A percentile compares a stretch with the other conserved stretches of the same genome.
Evolutionary conservation across 805 yeast species (phyloP).

Genomic region (Ogataea ramenticola): DNA sequence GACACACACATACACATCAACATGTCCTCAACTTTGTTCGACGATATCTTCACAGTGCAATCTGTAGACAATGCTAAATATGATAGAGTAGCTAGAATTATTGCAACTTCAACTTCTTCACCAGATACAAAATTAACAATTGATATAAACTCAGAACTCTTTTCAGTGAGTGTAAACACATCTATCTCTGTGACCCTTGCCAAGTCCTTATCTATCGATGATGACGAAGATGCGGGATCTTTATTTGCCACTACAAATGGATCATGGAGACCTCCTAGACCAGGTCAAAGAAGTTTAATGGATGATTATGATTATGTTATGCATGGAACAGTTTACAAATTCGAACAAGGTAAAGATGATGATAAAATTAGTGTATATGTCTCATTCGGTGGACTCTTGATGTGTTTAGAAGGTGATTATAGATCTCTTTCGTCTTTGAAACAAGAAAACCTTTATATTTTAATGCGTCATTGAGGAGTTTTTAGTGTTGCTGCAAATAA

Average conservation of each 20-base stretch:
- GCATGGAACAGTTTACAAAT: conserved; percentile 96
- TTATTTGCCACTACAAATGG: conserved; percentile 42
- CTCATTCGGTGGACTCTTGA: conserved; percentile 90
- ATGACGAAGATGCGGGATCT: conserved; percentile 36
- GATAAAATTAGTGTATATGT: conserved; percentile 81
- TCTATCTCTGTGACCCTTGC: conserved; percentile 83
- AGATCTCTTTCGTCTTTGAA: conserved; percentile 81
- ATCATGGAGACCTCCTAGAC: conserved; percentile 79
- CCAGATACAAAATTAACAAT: conserved; percentile 74
- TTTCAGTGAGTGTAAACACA: conserved; percentile 73
- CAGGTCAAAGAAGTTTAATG: conserved; percentile 79
- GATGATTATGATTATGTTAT: conserved; percentile 97
- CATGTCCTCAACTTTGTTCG: conserved; percentile 77
- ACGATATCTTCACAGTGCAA: conserved; percentile 83
- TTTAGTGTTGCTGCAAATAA: too few species aligned
- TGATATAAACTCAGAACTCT: conserved; percentile 86
- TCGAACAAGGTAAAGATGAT: conserved; percentile 70
- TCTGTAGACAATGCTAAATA: conserved; percentile 84
- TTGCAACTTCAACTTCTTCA: conserved; percentile 80
- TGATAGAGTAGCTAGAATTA: conserved; percentile 84
- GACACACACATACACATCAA: neutral
- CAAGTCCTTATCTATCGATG: conserved; percentile 55
- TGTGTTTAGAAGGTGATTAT: conserved; percentile 93
- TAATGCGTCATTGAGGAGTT: conserved; percentile 54
- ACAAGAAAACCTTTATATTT: conserved; percentile 87